Conservation (phyloP, 2,329 filamentous ascomycete genomes). For the Aspergillus tubingensis region DNA sequence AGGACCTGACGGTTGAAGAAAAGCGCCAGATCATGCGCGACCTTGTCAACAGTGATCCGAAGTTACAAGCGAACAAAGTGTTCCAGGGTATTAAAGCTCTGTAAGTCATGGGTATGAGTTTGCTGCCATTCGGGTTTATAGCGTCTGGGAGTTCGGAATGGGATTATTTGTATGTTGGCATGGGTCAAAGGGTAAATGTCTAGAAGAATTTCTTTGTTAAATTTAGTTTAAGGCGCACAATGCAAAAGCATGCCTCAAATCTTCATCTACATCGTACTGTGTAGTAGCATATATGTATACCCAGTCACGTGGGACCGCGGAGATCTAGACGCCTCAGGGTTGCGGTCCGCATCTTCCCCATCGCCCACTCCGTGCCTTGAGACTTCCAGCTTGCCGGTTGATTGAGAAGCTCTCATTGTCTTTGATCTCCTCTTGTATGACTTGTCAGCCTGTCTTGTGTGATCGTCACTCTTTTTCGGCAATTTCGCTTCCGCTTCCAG, state of each 20-base stretch:
- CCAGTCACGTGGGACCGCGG: slow-evolving; percentile 14
- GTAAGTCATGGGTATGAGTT: slow-evolving; percentile 23
- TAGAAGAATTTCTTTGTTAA: neutral
- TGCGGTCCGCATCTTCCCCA: slow-evolving; percentile 5
- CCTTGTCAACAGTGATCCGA: slow-evolving; percentile 72
- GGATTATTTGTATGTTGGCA: neutral
- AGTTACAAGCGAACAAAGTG: slow-evolving; percentile 59
- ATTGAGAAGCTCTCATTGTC: neutral
- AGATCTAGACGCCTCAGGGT: slow-evolving; percentile 12
- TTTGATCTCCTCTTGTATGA: neutral
- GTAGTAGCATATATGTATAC: neutral
- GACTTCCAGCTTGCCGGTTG: neutral
- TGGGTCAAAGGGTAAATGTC: neutral
- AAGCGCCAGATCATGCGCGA: slow-evolving; percentile 78
- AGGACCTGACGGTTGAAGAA: slow-evolving; percentile 67
- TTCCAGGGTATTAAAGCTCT: slow-evolving; percentile 52
- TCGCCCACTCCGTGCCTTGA: neutral
- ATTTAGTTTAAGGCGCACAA: neutral
- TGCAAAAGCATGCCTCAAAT: neutral
- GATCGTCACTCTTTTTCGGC: slow-evolving; percentile 6
- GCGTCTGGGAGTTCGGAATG: slow-evolving; percentile 9
- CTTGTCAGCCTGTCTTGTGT: neutral
- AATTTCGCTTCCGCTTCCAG: neutral
- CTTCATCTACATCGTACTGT: too few relatives aligned
- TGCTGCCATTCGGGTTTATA: slow-evolving; percentile 8